Evolutionary conservation across 1,284 basidiomycete species (phyloP).

Genomic region (Peniophora sp.): DNA sequence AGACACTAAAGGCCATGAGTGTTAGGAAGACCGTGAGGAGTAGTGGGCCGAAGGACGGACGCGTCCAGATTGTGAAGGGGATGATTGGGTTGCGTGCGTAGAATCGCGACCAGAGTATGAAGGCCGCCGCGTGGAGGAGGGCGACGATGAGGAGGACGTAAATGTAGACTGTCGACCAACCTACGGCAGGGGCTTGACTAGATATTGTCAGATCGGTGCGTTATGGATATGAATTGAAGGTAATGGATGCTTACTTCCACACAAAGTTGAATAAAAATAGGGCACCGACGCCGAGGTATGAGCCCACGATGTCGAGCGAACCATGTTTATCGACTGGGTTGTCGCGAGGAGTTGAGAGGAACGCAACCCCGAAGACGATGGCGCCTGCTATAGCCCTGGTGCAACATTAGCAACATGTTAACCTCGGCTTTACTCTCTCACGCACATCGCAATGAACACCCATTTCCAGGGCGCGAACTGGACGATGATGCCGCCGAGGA

Average conservation of each 20-base stretch:
- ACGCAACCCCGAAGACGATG: not conserved
- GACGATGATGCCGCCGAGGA: not conserved
- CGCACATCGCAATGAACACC: too few relatives aligned
- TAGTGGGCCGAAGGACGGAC: constrained; percentile 5
- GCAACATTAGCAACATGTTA: not conserved
- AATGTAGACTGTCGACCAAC: constrained; percentile 3
- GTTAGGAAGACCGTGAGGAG: constrained; percentile 1
- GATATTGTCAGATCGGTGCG: not conserved
- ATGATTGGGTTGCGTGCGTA: constrained; percentile 3
- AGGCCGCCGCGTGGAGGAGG: not conserved
- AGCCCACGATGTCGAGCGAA: not conserved
- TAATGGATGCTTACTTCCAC: constrained; percentile 2
- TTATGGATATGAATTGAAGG: too few relatives aligned
- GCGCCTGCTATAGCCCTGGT: not conserved
- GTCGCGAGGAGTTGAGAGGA: not conserved
- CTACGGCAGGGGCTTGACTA: constrained; percentile 5
- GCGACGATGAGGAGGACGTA: constrained; percentile 7
- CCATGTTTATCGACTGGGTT: not conserved
- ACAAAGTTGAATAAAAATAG: constrained; percentile 3
- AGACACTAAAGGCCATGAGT: constrained; percentile 5
- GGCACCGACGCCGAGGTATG: not conserved
- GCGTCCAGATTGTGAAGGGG: constrained; percentile 5
- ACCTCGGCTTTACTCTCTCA: too few relatives aligned
- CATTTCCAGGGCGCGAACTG: constrained; percentile 6
- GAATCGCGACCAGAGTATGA: constrained; percentile 1